Evolutionary conservation across 495 filamentous ascomycete species (phyloP), one percentile per base, ranked within the genome.

Genomic region (Trichoderma asperelloides): DNA sequence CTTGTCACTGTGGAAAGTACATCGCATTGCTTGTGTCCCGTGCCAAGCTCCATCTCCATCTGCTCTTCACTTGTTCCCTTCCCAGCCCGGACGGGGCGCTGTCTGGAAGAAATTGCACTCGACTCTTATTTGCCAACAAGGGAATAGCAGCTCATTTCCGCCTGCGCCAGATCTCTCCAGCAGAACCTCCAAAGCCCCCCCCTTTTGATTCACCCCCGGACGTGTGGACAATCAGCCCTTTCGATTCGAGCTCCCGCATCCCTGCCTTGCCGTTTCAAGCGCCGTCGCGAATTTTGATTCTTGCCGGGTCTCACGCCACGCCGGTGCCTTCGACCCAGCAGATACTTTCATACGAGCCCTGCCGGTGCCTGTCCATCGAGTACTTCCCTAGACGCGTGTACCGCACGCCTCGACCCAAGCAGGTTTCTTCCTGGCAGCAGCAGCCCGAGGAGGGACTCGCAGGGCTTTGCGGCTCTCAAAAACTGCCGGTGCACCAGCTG

Each of bases 181-280:
- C 55, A 30, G 33, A 60, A 33, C 2, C 55, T 28, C 47, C 55
- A 60, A 60, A 60, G 55, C 55, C 55, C 55, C 55, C 55, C 55
- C 55, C 55, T 60, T 60, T 60, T 60, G 55, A 60, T 13, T 13
- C 55, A 60, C 55, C 55, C 55, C 55, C 55, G 55, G 55, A 60
- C 55, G 55, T 60, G 55, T 60, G 55, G 55, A 28, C 55, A 60
- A 15, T 60, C 55, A 60, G 55, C 55, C 55, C 55, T 60, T 60
- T 60, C 55, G 55, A 60, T 60, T 60, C 55, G 55, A 60, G 55
- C 25, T 60, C 9, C 23, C 2, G 55, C 55, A 60, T 60, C 55
- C 55, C 55, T 60, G 55, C 55, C 55, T 33, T 60, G 55, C 55
- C 25, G 55, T 60, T 60, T 60, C 55, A 60, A 60, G 55, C 55